Percentiles rank a stretch among this genome's conserved stretches.
phyloP scores from a whole-genome alignment of 345 rosid species.

The Corchorus capsularis region DNA sequence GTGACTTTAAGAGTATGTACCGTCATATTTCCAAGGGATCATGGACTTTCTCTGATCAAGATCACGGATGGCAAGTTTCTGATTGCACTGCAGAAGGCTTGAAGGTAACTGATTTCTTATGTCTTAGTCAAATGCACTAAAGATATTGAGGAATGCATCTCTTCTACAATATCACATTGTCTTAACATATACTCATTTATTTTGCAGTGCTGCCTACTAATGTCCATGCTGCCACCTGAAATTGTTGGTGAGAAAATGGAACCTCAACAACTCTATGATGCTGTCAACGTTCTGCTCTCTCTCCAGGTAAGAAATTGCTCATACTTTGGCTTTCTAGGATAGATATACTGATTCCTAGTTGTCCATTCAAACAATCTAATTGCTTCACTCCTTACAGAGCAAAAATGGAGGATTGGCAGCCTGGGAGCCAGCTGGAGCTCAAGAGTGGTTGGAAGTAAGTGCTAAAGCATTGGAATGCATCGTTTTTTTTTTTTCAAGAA shows the following conservation, averaged over 20 bases:
- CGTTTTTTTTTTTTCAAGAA: neutral
- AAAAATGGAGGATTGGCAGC: conserved; percentile 63
- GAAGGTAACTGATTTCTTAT: conserved; percentile 33
- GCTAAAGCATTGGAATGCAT: neutral
- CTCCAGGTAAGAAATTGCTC: conserved; percentile 43
- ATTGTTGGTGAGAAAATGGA: conserved; percentile 64
- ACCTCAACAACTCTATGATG: conserved; percentile 48
- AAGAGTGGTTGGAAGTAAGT: conserved; percentile 51
- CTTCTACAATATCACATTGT: neutral
- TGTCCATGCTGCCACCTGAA: conserved; percentile 72
- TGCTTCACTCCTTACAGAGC: conserved; percentile 37
- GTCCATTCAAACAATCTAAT: neutral
- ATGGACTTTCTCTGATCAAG: conserved; percentile 71
- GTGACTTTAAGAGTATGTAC: conserved; percentile 53
- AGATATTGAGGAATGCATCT: neutral
- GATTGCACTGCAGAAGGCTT: conserved; percentile 73
- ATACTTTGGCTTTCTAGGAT: neutral
- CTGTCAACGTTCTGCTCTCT: conserved; percentile 62
- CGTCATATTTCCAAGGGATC: conserved; percentile 62
- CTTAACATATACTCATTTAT: neutral
- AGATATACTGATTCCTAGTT: neutral
- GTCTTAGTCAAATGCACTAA: neutral
- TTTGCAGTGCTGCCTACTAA: conserved; percentile 58
- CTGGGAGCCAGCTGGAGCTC: conserved; percentile 66
- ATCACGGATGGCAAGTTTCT: conserved; percentile 70